Percentiles rank a stretch among this genome's conserved stretches.
These are phyloP conservation scores for Tuber borchii DNA, from an alignment of 495 filamentous ascomycete species.

Conservation along the genomic window DNA sequence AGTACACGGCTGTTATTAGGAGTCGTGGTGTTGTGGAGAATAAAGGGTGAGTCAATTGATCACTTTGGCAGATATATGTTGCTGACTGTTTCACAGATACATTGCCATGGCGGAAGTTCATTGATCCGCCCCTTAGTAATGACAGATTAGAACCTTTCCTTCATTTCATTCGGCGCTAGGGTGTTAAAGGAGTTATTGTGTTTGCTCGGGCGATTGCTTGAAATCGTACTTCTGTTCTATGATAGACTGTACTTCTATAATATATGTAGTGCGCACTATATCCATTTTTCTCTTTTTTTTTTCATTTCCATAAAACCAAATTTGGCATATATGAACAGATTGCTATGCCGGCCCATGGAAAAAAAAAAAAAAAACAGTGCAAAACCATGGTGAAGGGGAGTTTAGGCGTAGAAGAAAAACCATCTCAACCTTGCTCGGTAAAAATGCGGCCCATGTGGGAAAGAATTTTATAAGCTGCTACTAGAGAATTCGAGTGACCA, in stretches of 20 bases:
- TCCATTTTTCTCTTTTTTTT: not conserved
- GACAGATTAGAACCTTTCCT: not conserved
- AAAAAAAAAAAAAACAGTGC: not conserved
- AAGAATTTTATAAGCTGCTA: slow-evolving; percentile 40
- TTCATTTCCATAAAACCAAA: not conserved
- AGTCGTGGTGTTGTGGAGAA: slow-evolving; percentile 96
- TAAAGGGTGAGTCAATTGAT: slow-evolving; percentile 62
- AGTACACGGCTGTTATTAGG: slow-evolving; percentile 96
- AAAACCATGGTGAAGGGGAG: slow-evolving; percentile 24
- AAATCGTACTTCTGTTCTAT: not conserved
- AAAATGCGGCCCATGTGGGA: not conserved
- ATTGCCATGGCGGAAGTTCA: slow-evolving; percentile 39
- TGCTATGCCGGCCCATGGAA: not conserved
- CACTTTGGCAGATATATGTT: not conserved
- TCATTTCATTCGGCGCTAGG: not conserved
- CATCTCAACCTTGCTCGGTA: slow-evolving; percentile 3
- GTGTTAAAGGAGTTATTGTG: not conserved
- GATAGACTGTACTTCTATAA: not conserved
- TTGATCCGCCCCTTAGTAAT: slow-evolving; percentile 8
- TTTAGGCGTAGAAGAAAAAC: slow-evolving; percentile 19
- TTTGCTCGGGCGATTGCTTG: not conserved
- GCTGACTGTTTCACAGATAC: slow-evolving; percentile 33
- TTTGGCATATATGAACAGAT: not conserved
- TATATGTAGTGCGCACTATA: not conserved
- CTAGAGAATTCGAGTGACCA: slow-evolving; percentile 77